phyloP scores from a whole-genome alignment of 345 rosid species.

The Rhodamnia argentea region DNA sequence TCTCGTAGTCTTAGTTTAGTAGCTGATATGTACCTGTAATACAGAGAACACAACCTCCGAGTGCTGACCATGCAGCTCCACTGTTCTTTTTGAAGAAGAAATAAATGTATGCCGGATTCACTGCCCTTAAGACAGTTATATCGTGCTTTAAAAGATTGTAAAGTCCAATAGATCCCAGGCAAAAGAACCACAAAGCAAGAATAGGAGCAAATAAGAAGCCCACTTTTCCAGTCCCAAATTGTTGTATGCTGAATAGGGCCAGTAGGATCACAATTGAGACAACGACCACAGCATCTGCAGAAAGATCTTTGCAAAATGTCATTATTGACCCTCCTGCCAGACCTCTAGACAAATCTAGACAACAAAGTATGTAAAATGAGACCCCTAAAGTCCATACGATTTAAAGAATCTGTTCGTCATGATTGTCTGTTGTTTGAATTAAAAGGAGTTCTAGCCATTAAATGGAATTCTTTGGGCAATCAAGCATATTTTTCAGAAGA shows the following conservation, averaged over 20 bases:
- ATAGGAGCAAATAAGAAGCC: slow-evolving; percentile 82
- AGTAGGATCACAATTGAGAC: slow-evolving; percentile 59
- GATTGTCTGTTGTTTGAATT: background rate
- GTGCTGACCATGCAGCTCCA: slow-evolving; percentile 76
- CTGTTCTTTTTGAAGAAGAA: slow-evolving; percentile 79
- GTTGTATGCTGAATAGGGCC: slow-evolving; percentile 80
- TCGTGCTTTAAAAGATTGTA: slow-evolving; percentile 62
- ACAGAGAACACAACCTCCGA: slow-evolving; percentile 94
- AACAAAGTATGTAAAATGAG: background rate
- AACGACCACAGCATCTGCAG: slow-evolving; percentile 62
- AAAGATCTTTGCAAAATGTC: slow-evolving; percentile 2
- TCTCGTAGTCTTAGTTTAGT: background rate
- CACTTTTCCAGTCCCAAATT: slow-evolving; percentile 87
- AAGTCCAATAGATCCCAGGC: slow-evolving; percentile 73
- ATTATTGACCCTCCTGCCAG: background rate
- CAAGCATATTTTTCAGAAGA: background rate
- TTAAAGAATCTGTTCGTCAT: background rate
- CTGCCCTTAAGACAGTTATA: slow-evolving; percentile 58
- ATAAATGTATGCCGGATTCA: slow-evolving; percentile 75
- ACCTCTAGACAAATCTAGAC: background rate
- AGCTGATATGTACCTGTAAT: slow-evolving; percentile 53
- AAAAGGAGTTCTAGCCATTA: background rate
- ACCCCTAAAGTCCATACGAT: background rate
- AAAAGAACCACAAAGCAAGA: slow-evolving; percentile 85
- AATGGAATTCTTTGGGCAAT: background rate